Conservation (phyloP, 2,329 filamentous ascomycete species). For the Nemania sp. region DNA sequence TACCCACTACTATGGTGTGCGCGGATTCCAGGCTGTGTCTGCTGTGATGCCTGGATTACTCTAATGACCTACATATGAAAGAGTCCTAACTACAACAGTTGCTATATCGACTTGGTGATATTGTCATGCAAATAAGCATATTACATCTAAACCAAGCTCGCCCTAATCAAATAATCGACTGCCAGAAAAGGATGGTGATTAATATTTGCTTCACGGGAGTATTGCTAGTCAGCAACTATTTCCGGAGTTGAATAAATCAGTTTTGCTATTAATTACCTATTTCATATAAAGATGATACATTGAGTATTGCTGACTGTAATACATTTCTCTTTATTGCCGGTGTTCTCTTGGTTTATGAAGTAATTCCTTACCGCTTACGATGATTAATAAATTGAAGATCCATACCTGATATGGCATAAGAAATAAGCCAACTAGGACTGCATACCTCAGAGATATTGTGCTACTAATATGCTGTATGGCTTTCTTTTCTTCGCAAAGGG, state of each 20-base stretch:
- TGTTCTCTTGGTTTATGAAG: not conserved
- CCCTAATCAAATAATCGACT: not conserved
- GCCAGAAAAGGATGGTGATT: not conserved
- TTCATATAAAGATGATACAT: too few relatives aligned
- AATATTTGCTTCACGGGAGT: not conserved
- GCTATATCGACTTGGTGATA: not conserved
- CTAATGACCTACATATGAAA: not conserved
- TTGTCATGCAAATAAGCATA: not conserved
- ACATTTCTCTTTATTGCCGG: not conserved
- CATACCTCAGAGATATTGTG: too few relatives aligned
- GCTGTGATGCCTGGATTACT: not conserved
- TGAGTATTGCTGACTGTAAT: not conserved
- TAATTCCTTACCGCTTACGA: not conserved
- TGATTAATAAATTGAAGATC: not conserved
- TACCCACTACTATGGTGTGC: not conserved
- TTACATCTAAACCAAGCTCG: slow-evolving; percentile 10
- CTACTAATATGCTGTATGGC: too few relatives aligned
- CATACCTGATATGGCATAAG: not conserved
- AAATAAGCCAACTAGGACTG: not conserved
- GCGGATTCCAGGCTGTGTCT: not conserved
- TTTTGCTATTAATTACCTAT: not conserved
- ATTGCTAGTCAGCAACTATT: slow-evolving; percentile 3
- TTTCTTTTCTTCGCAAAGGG: too few relatives aligned
- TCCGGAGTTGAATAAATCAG: not conserved
- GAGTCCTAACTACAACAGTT: not conserved